A percentile compares a stretch with the other conserved stretches of the same genome.
phyloP scores from a whole-genome alignment of 352 stramenopile genomes.

The Peronospora tabacina region DNA sequence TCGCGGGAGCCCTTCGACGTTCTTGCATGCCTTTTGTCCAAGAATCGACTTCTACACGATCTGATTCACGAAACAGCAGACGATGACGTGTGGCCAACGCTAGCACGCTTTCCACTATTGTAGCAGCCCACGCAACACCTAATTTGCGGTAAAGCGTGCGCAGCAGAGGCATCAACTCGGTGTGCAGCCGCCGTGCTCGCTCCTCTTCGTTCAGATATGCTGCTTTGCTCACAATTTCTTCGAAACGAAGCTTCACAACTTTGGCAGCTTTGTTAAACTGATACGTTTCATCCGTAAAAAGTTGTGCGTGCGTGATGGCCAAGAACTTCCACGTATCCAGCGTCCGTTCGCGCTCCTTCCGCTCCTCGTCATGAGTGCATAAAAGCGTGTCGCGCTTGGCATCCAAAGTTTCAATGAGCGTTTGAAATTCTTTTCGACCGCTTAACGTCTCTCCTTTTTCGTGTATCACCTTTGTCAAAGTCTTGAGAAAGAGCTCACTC shows the following conservation, averaged over 20 bases:
- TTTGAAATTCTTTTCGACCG: conserved; percentile 46
- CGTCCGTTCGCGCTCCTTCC: conserved; percentile 9
- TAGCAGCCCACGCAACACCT: conserved; percentile 45
- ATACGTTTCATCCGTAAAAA: conserved; percentile 80
- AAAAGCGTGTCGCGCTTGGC: conserved; percentile 31
- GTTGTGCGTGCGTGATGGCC: conserved; percentile 48
- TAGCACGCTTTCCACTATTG: conserved; percentile 52
- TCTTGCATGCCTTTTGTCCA: conserved; percentile 62
- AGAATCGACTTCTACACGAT: conserved; percentile 47
- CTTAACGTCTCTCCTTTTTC: conserved; percentile 37
- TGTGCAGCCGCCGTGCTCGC: conserved; percentile 14
- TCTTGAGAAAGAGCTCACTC: conserved; percentile 38
- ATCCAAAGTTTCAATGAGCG: conserved; percentile 37
- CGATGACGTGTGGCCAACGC: conserved; percentile 44
- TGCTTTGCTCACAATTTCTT: conserved; percentile 17
- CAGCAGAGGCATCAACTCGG: conserved; percentile 53
- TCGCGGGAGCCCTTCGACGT: conserved; percentile 31
- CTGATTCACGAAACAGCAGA: conserved; percentile 37
- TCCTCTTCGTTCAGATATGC: conserved; percentile 8
- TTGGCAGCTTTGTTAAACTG: conserved; percentile 69
- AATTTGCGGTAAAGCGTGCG: conserved; percentile 54
- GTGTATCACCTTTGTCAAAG: conserved; percentile 38
- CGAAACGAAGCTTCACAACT: conserved; percentile 44
- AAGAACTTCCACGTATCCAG: conserved; percentile 48
- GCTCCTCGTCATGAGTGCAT: conserved; percentile 3